These are phyloP conservation scores for Candida incommunis DNA, from an alignment of 805 yeast genomes.

Conservation along the genomic window DNA sequence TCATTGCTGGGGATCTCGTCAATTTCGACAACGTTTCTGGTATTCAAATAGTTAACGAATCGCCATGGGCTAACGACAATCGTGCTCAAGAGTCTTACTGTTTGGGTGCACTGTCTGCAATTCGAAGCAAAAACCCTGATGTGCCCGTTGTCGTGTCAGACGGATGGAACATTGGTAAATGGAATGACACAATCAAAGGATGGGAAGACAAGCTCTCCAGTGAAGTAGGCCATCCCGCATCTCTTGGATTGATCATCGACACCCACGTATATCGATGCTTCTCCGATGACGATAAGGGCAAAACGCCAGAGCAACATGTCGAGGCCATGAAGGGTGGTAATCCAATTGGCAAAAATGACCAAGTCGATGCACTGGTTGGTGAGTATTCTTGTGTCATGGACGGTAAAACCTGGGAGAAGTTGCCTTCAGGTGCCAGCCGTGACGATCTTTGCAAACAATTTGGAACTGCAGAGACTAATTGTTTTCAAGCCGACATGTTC, in stretches of 20 bases:
- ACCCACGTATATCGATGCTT: conserved; percentile 80
- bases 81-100: conserved; percentile 35
- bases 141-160: conserved; percentile 77
- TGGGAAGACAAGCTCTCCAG: conserved; percentile 24
- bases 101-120: conserved; percentile 42
- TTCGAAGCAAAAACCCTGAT: conserved; percentile 38
- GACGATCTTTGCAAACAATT: conserved; percentile 41
- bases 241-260: conserved; percentile 61
- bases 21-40: conserved; percentile 60
- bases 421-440: conserved; percentile 28
- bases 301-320: conserved; percentile 50
- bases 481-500: conserved; percentile 38
- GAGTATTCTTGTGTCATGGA: conserved; percentile 86
- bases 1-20: conserved; percentile 46
- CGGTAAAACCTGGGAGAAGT: conserved; percentile 54
- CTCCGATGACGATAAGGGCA: conserved; percentile 54
- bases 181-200: conserved; percentile 50
- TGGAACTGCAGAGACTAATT: conserved; percentile 40
- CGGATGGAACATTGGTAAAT: conserved; percentile 83
- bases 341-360: conserved; percentile 8
- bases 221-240: conserved; percentile 12
- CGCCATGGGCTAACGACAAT: conserved; percentile 46
- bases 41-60: conserved; percentile 75
- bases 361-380: conserved; percentile 67
- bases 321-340: conserved; percentile 16